Evolutionary conservation across 1,139 yeast species (phyloP).

Genomic region (Saccharomyces hybrid): DNA sequence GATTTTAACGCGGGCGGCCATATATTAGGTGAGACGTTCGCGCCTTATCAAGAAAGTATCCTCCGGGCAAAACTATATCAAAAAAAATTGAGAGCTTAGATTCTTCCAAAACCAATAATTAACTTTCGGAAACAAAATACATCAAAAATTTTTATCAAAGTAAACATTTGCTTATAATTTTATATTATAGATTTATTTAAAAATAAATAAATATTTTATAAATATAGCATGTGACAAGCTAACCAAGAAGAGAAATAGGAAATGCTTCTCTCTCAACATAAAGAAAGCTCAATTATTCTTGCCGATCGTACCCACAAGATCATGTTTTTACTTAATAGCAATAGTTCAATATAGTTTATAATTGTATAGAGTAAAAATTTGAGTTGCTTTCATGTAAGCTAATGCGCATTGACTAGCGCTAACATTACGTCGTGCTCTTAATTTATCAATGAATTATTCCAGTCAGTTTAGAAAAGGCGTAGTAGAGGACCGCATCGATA

Average conservation of each 20-base stretch:
- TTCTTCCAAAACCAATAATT: background rate
- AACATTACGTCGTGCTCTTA: background rate
- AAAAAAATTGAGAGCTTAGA: background rate
- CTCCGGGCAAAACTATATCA: background rate
- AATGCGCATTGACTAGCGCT: background rate
- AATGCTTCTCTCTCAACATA: background rate
- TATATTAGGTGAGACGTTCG: background rate
- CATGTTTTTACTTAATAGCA: background rate
- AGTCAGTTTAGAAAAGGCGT: background rate
- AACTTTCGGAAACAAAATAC: background rate
- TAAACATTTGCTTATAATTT: background rate
- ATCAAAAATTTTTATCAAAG: background rate
- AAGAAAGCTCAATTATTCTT: background rate
- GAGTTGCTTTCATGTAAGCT: background rate
- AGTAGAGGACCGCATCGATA: background rate
- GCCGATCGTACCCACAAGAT: background rate
- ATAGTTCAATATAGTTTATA: background rate
- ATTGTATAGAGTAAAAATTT: background rate
- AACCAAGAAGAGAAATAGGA: background rate
- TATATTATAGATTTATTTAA: no score
- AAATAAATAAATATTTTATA: no score
- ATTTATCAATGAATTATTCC: background rate
- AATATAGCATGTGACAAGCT: background rate
- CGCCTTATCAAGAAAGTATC: background rate
- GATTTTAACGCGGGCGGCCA: background rate